Evolutionary conservation across 2,329 filamentous ascomycete genomes (phyloP).

Genomic region (Trichophyton verrucosum): DNA sequence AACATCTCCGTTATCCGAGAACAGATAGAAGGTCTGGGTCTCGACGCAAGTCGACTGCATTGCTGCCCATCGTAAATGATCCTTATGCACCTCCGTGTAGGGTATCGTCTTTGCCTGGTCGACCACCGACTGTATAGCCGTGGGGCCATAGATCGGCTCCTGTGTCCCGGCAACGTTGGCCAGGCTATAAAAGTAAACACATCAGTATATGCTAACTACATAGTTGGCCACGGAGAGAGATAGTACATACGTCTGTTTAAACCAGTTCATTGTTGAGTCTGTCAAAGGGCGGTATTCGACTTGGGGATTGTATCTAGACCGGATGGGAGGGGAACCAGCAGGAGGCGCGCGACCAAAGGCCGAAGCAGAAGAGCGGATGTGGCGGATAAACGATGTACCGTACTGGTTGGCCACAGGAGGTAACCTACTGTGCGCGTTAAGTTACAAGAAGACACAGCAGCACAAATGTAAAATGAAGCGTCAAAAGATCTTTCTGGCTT

Average conservation of each 20-base stretch:
- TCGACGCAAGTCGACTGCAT: constrained; percentile 82
- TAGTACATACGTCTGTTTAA: constrained; percentile 66
- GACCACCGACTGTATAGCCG: constrained; percentile 74
- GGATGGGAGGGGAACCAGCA: neutral
- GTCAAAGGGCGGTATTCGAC: neutral
- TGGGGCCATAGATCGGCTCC: constrained; percentile 87
- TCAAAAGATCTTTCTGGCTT: neutral
- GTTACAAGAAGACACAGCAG: neutral
- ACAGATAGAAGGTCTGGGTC: constrained; percentile 88
- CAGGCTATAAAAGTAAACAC: constrained; percentile 33
- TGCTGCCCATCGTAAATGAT: constrained; percentile 70
- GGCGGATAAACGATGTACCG: constrained; percentile 3
- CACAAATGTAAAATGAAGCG: neutral
- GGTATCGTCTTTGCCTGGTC: constrained; percentile 65
- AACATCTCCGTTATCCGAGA: constrained; percentile 62
- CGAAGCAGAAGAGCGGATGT: neutral
- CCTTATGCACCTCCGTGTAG: constrained; percentile 64
- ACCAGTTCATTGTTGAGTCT: constrained; percentile 72
- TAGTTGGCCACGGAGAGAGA: constrained; percentile 25
- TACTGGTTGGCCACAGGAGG: neutral
- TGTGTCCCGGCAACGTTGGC: constrained; percentile 83
- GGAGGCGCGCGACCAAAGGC: neutral
- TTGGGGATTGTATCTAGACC: neutral
- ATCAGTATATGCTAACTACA: constrained; percentile 35
- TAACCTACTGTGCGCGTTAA: neutral